Conservation (phyloP, 2,329 filamentous ascomycete genomes). For the Nigrospora oryzae region DNA sequence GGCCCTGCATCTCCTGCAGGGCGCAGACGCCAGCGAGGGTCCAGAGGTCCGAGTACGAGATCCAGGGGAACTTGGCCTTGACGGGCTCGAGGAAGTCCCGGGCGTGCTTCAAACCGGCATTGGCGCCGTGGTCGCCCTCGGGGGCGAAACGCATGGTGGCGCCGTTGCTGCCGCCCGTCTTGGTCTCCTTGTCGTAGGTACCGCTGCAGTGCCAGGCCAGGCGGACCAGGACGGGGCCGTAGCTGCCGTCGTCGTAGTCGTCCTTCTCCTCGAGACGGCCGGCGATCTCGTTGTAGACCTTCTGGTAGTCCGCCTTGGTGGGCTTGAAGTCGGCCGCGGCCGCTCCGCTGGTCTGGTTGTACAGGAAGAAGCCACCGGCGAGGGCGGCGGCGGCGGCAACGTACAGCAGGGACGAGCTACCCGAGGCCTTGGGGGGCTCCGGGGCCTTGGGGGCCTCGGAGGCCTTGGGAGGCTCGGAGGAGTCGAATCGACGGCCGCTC, state of each 20-base stretch:
- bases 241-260: conserved; percentile 94
- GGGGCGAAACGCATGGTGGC: conserved; percentile 94
- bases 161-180: conserved; percentile 89
- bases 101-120: conserved; percentile 78
- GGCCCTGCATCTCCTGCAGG: conserved; percentile 93
- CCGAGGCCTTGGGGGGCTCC: conserved; percentile 15
- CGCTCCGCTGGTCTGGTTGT: conserved; percentile 43
- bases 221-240: conserved; percentile 82
- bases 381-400: conserved; percentile 49
- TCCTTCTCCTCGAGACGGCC: conserved; percentile 75
- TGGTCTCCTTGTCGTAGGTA: conserved; percentile 82
- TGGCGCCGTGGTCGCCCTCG: conserved; percentile 85
- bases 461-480: conserved; percentile 54
- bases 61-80: conserved; percentile 90
- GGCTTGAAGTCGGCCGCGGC: conserved; percentile 58
- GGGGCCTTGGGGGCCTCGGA: conserved; percentile 11
- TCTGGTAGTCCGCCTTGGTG: conserved; percentile 83
- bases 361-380: conserved; percentile 60
- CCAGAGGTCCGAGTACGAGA: conserved; percentile 94
- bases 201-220: conserved; percentile 92
- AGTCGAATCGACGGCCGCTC: conserved; percentile 70
- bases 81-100: conserved; percentile 85
- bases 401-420: conserved; percentile 42
- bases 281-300: conserved; percentile 86
- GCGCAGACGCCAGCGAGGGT: conserved; percentile 78